A percentile compares a stretch with the other conserved stretches of the same genome.
Conservation (phyloP, 108 stramenopile genomes). For the Stephanodiscus triporus region DNA sequence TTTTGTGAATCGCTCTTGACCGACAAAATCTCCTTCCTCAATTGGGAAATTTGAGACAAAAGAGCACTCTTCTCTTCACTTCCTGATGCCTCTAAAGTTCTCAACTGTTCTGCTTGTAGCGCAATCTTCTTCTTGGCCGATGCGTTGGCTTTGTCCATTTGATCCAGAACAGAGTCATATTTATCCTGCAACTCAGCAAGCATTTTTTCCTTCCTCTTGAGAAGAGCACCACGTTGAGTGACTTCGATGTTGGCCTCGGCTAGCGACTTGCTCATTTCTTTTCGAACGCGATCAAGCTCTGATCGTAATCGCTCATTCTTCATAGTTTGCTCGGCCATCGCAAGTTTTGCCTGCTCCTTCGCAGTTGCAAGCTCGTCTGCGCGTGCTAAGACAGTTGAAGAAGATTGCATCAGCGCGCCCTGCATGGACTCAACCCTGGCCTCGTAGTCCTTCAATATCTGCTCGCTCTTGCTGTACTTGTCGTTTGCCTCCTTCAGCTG, state of each 20-base stretch:
- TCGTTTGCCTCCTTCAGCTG: slow-evolving; percentile 34
- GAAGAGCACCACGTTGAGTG: slow-evolving; percentile 18
- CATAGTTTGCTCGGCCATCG: slow-evolving; percentile 16
- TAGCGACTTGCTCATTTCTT: slow-evolving; percentile 40
- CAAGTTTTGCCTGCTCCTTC: slow-evolving; percentile 20
- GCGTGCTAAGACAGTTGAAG: slow-evolving; percentile 12
- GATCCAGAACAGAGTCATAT: slow-evolving; percentile 13
- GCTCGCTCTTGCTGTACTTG: slow-evolving; percentile 11
- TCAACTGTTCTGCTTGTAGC: slow-evolving; percentile 5
- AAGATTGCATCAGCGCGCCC: slow-evolving; percentile 27
- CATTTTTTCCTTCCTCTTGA: slow-evolving; percentile 35
- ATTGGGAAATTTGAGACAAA: slow-evolving; percentile 6
- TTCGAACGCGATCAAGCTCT: slow-evolving; percentile 20
- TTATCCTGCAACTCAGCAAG: slow-evolving; percentile 33
- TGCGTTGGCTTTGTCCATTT: slow-evolving; percentile 20
- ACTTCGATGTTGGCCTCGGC: slow-evolving; percentile 31
- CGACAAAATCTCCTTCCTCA: slow-evolving; percentile 14
- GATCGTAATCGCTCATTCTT: slow-evolving; percentile 29
- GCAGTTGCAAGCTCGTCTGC: slow-evolving; percentile 18
- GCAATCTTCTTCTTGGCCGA: slow-evolving; percentile 15
- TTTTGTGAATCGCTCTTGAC: slow-evolving; percentile 14
- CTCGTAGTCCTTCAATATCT: slow-evolving; percentile 28
- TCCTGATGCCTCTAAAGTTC: not conserved
- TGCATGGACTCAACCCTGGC: slow-evolving; percentile 24
- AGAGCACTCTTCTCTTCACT: slow-evolving; percentile 10